Conservation (phyloP, 2,329 filamentous ascomycete species). For the Diaporthe caulivora region DNA sequence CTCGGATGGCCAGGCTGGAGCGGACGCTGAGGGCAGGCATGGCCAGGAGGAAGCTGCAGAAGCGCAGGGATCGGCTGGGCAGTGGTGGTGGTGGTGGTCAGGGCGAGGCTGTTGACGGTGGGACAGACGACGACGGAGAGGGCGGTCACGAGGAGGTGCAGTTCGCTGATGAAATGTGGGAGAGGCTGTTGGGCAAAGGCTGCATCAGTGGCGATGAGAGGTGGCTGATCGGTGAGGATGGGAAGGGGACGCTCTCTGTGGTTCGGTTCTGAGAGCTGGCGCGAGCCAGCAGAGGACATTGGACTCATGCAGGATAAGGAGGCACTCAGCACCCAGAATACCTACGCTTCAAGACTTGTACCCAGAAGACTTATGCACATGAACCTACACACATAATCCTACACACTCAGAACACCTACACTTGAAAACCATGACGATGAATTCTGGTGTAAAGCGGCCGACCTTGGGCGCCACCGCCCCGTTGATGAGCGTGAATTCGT, state of each 20-base stretch:
- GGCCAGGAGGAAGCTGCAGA: background rate
- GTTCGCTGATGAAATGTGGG: slow-evolving; percentile 59
- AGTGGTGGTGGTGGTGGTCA: background rate
- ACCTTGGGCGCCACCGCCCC: too few relatives aligned
- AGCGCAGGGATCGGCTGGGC: background rate
- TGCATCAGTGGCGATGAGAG: slow-evolving; percentile 70
- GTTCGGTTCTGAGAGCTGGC: slow-evolving; percentile 58
- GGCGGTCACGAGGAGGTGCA: slow-evolving; percentile 50
- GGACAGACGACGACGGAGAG: slow-evolving; percentile 25
- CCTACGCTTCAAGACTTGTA: too few relatives aligned
- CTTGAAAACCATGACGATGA: too few relatives aligned
- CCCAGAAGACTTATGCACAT: too few relatives aligned
- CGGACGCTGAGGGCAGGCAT: background rate
- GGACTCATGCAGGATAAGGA: too few relatives aligned
- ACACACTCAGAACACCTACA: too few relatives aligned
- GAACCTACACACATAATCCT: too few relatives aligned
- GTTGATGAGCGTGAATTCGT: too few relatives aligned
- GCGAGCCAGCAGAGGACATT: too few relatives aligned
- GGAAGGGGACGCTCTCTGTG: slow-evolving; percentile 62
- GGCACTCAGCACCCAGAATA: too few relatives aligned
- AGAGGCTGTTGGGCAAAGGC: slow-evolving; percentile 63
- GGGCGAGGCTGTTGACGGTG: background rate
- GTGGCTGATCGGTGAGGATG: slow-evolving; percentile 72
- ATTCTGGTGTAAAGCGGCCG: too few relatives aligned
- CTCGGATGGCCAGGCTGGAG: slow-evolving; percentile 12